Conservation (phyloP, 371 early-diverging fungal species). For the Lichtheimia hyalospora region DNA sequence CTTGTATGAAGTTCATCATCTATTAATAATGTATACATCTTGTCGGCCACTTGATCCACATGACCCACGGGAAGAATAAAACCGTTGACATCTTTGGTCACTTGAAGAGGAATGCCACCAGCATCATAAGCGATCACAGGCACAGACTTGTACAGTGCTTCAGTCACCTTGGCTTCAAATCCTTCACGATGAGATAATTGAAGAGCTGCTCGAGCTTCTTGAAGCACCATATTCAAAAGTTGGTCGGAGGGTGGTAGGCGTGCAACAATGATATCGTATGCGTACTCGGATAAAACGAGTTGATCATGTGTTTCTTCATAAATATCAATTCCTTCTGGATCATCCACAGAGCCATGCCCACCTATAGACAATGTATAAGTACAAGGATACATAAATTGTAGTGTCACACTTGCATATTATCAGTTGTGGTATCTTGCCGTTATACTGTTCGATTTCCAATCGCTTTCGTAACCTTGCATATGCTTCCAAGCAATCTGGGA, state of each 20-base stretch:
- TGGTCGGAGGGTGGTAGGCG: constrained; percentile 84
- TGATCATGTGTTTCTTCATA: constrained; percentile 61
- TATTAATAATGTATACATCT: constrained; percentile 51
- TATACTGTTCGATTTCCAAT: constrained; percentile 37
- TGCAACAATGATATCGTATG: constrained; percentile 60
- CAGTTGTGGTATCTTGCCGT: constrained; percentile 62
- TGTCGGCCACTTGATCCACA: constrained; percentile 57
- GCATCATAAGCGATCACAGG: constrained; percentile 65
- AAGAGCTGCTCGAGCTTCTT: constrained; percentile 69
- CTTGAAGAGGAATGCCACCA: constrained; percentile 89
- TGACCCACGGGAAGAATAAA: constrained; percentile 69
- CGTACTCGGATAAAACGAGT: constrained; percentile 46
- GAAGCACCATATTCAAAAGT: constrained; percentile 70
- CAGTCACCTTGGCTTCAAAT: constrained; percentile 90
- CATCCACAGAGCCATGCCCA: constrained; percentile 88
- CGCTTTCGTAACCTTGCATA: constrained; percentile 65
- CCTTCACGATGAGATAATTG: constrained; percentile 87
- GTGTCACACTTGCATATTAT: constrained; percentile 51
- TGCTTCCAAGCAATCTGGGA: constrained; percentile 75
- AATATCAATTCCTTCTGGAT: constrained; percentile 81
- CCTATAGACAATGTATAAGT: not conserved
- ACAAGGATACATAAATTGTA: not conserved
- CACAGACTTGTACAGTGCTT: constrained; percentile 57
- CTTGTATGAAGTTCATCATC: constrained; percentile 39
- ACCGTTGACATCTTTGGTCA: constrained; percentile 63